Conservation (phyloP, 257 asterid species). For the Solanum stenotomum region DNA sequence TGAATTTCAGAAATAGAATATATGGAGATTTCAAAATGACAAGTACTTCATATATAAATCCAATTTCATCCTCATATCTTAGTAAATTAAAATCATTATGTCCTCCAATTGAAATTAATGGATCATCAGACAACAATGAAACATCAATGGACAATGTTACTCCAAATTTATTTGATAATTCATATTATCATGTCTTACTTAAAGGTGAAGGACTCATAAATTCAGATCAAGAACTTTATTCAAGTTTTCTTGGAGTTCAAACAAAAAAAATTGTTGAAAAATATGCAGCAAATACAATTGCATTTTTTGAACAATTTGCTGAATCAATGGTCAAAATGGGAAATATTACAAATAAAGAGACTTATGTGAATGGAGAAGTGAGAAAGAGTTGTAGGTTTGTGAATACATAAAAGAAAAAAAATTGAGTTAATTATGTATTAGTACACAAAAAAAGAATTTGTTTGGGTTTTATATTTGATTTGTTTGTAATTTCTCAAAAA, state of each 20-base stretch:
- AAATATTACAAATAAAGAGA: conserved; percentile 55
- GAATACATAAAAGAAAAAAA: conserved; percentile 30
- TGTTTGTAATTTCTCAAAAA: neutral
- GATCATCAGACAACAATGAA: conserved; percentile 51
- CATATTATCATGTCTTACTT: conserved; percentile 52
- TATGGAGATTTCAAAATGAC: conserved; percentile 53
- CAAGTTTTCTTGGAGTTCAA: conserved; percentile 50
- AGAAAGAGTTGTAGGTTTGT: conserved; percentile 82
- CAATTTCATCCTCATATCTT: conserved; percentile 37
- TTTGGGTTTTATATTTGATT: neutral
- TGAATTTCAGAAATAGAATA: conserved; percentile 64
- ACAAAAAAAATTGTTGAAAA: conserved; percentile 53
- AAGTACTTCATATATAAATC: conserved; percentile 20
- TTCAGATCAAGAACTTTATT: conserved; percentile 74
- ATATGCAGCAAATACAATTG: conserved; percentile 52
- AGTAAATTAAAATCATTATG: conserved; percentile 46
- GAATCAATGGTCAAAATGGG: conserved; percentile 91
- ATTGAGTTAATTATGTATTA: neutral
- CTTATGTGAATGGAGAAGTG: conserved; percentile 66
- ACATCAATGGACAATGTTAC: conserved; percentile 66
- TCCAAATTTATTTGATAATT: conserved; percentile 65
- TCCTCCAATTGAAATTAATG: conserved; percentile 23
- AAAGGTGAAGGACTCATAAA: conserved; percentile 62
- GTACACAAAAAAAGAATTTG: neutral
- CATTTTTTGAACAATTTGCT: conserved; percentile 78